Conservation (phyloP, 2,329 filamentous ascomycete species). For the Cladophialophora carrionii region DNA sequence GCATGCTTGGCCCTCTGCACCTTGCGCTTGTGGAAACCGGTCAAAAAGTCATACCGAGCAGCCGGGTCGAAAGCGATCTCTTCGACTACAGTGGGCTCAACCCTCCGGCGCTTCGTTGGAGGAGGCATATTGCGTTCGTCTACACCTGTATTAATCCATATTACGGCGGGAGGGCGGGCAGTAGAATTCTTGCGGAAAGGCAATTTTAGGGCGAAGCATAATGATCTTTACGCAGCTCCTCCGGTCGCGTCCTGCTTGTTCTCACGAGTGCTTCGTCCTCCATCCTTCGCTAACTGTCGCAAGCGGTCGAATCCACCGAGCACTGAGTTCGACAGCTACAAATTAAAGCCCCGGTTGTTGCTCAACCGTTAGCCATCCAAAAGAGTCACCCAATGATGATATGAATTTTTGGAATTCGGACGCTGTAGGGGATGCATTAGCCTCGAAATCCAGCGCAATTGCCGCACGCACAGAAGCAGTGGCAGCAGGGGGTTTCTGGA, state of each 20-base stretch:
- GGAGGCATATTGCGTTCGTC: slow-evolving; percentile 52
- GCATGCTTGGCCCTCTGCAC: slow-evolving; percentile 80
- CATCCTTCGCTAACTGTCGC: background rate
- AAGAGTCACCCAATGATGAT: background rate
- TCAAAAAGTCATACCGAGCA: slow-evolving; percentile 83
- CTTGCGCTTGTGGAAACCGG: slow-evolving; percentile 96
- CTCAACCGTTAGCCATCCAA: background rate
- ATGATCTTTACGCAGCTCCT: background rate
- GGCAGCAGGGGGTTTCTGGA: too few relatives aligned
- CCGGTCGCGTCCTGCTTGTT: too few relatives aligned
- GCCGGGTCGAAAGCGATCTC: slow-evolving; percentile 83
- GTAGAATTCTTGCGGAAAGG: background rate
- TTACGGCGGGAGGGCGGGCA: background rate
- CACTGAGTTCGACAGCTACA: background rate
- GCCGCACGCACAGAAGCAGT: background rate
- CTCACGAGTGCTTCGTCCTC: too few relatives aligned
- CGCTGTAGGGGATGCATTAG: too few relatives aligned
- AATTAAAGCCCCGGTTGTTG: background rate
- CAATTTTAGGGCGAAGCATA: background rate
- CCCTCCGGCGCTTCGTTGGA: slow-evolving; percentile 68
- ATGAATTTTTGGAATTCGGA: background rate
- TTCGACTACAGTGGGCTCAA: slow-evolving; percentile 62
- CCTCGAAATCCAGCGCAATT: background rate
- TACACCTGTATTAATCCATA: background rate
- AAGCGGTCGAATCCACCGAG: background rate